phyloP scores from a whole-genome alignment of 164 flowering plant genomes.

The Nymphaea colorata region DNA sequence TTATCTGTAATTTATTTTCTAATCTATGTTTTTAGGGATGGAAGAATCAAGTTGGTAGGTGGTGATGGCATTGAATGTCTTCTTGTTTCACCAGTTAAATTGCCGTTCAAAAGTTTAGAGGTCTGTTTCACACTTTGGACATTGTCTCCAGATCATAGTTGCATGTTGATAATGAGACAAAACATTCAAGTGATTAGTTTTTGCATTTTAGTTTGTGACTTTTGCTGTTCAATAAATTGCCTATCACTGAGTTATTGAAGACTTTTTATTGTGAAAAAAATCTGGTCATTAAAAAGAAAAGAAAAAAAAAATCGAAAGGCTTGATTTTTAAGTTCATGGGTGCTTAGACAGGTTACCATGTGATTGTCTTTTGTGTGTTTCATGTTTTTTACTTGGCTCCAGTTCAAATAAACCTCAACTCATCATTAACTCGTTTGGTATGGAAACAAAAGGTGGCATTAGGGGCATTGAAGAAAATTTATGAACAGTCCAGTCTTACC shows the following conservation, averaged over 20 bases:
- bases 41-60: conserved; percentile 76
- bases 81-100: conserved; percentile 45
- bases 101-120: conserved; percentile 65
- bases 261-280: not conserved
- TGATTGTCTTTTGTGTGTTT: too few relatives aligned
- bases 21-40: conserved; percentile 49
- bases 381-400: too few relatives aligned
- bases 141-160: not conserved
- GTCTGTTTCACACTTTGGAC: conserved; percentile 20
- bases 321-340: too few relatives aligned
- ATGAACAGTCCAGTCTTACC: too few relatives aligned
- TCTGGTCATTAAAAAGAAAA: too few relatives aligned
- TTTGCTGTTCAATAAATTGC: not conserved
- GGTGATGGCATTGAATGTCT: conserved; percentile 70
- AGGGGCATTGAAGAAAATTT: too few relatives aligned
- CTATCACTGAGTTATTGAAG: not conserved
- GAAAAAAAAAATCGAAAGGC: too few relatives aligned
- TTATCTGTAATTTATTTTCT: conserved; percentile 3
- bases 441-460: too few relatives aligned
- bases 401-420: too few relatives aligned
- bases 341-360: too few relatives aligned
- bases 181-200: too few relatives aligned
- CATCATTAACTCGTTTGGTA: too few relatives aligned
- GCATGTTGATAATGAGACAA: not conserved
- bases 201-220: not conserved